Evolutionary conservation across 352 stramenopile genomes (phyloP), one percentile per base, ranked within the genome.

Genomic region (Thalassiosira mediterranea): DNA sequence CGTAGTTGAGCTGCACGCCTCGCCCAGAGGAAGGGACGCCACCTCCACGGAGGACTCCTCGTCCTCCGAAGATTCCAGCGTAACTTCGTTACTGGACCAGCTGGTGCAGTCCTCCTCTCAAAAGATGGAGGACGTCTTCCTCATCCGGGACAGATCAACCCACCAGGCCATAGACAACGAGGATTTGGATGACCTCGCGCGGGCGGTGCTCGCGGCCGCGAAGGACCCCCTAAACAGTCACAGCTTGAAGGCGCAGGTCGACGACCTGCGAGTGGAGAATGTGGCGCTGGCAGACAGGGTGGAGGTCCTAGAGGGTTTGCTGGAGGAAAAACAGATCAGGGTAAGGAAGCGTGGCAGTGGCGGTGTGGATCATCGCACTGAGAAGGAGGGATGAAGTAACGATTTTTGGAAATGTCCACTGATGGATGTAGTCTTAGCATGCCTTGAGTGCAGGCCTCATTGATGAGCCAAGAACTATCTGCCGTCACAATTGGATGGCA

Each of bases 121-220:
- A 7, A 46, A 26, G n/a, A 62, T 90, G 8, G 59, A 81, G 34
- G 83, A 90, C 65, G 72, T 78, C 11, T 88, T 90, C 67, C 25
- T 79, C 4, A 76, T 90, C 19, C 79, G 72, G 11, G 32, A 82
- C 56, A 63, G 77, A 66, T 40, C 53, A 2, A 82, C 69, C 1
- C 52, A 71, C n/a, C 46, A 76, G 48, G 65, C 70, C 3, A 74
- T 90, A 38, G 56, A 79, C n/a, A 83, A 90, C 54, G 72, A 84
- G 37, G 62, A 87, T 44, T 79, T 90, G 25, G 65, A 88, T 44
- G 42, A 66, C 28, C 46, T 90, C 13, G 83, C 63, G 23, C 31
- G 44, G 37, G 70, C 49, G 15, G 69, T 90, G n/a, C 52, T 90
- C 11, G 66, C 76, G 37, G 76, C 84, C 4, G 77, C 73, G 15